Base-by-base conservation (phyloP, 257 asterid species). In the Rauvolfia tetraphylla region DNA sequence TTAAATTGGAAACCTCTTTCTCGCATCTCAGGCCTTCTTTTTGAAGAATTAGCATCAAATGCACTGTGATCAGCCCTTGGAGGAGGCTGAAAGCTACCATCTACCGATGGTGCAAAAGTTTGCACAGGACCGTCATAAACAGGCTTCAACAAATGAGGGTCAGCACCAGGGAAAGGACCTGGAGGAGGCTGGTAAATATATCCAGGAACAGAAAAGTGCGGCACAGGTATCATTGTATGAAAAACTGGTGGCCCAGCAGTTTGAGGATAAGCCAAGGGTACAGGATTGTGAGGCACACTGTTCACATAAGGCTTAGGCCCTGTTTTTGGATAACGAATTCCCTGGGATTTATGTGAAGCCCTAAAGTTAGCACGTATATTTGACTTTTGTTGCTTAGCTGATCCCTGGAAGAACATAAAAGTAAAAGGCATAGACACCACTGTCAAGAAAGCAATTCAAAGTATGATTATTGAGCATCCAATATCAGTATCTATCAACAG, bases 271-370 rank as follows among this genome's bases (percentile, higher is more conserved):
- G 90, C 84, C 31, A 83, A 31, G 39, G 87, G 92, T 67, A 73
- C 90, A 72, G 90, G 82, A 90, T 72, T 82, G 69, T 88, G 86
- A 53, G 94, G 90, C 66, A 76, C 87, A 57, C 80, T 84, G 79
- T 87, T 91, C 62, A 90, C 84, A 77, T 80, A 78, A 75, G 86
- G 89, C 84, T 89, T 95, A 27, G 91, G 90, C 42, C 87, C 93
- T 75, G 76, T 67, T 86, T 85, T 92, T 44, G 81, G 86, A 46
- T 85, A 96, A 85, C 91, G 85, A 63, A 76, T 62, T 42, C 88
- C 75, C 58, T 83, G 42, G 34, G 88, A 81, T 87, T 79, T 91
- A 67, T 85, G 87, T 2, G 96, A 84, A 68, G 89, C 83, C 84
- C 83, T 91, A 34, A 75, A 77, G 82, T 81, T 83, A 72, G 78